A percentile compares a stretch with the other conserved stretches of the same genome.
These are phyloP conservation scores for Daldinia grandis DNA, from an alignment of 495 filamentous ascomycete genomes.

Conservation along the genomic window DNA sequence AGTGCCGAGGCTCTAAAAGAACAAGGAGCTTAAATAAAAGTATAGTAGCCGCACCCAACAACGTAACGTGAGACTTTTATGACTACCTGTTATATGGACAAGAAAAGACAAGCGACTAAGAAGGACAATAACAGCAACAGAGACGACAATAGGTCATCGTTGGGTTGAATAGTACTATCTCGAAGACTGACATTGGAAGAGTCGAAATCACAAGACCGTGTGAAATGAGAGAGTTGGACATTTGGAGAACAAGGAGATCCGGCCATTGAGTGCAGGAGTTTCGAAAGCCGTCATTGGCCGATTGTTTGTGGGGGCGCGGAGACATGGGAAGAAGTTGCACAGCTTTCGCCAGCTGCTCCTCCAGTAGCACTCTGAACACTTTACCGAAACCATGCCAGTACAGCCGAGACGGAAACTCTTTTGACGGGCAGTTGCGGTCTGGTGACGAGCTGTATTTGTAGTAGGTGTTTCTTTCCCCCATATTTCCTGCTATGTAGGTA, in stretches of 20 bases:
- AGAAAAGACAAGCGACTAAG: conserved; percentile 1
- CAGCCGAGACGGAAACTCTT: conserved; percentile 31
- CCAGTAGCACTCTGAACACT: background rate
- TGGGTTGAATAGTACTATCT: background rate
- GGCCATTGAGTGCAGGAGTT: conserved; percentile 17
- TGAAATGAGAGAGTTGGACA: conserved; percentile 21
- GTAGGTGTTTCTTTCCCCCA: background rate
- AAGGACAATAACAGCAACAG: conserved; percentile 7
- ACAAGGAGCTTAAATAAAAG: conserved; percentile 12
- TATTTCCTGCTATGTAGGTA: background rate
- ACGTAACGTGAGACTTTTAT: conserved; percentile 2
- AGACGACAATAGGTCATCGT: conserved; percentile 13
- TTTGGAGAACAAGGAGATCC: conserved; percentile 26
- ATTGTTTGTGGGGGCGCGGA: conserved; percentile 43
- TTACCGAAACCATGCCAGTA: conserved; percentile 43
- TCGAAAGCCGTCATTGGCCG: conserved; percentile 38
- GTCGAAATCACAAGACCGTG: conserved; percentile 19
- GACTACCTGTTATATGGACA: background rate
- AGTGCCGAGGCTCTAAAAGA: conserved; percentile 36
- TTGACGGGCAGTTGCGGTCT: conserved; percentile 10
- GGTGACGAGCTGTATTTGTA: background rate
- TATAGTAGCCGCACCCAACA: conserved; percentile 15
- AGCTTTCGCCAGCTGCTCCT: conserved; percentile 34
- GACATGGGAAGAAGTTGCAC: conserved; percentile 37
- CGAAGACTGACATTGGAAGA: conserved; percentile 21